Percentiles rank a stretch among this genome's conserved stretches.
These are phyloP conservation scores for Penicillium macrosclerotiorum DNA, from an alignment of 495 filamentous ascomycete species.

Conservation along the genomic window DNA sequence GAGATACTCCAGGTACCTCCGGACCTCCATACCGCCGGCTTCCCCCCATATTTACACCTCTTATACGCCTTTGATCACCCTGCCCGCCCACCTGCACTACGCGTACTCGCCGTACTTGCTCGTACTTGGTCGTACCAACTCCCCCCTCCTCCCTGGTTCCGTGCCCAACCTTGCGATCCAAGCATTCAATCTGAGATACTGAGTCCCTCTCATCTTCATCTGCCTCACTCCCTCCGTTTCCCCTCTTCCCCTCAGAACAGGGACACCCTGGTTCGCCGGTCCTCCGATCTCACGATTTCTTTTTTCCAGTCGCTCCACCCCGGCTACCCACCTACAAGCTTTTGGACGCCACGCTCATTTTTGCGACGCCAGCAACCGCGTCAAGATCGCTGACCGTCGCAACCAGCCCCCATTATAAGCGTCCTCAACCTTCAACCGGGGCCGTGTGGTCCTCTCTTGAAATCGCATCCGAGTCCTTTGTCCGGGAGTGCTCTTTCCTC, in stretches of 20 bases:
- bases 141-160: conserved; percentile 3
- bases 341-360: conserved; percentile 7
- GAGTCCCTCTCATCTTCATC: conserved; percentile 1
- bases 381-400: conserved; percentile 1
- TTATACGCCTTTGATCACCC: too few relatives aligned
- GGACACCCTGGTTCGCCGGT: neutral
- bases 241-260: neutral
- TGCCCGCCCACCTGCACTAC: neutral
- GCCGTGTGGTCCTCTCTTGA: too few relatives aligned
- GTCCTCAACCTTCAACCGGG: too few relatives aligned
- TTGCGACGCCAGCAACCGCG: conserved; percentile 2
- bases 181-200: conserved; percentile 25
- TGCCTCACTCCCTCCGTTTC: neutral
- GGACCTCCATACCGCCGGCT: too few relatives aligned
- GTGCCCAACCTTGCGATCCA: conserved; percentile 8
- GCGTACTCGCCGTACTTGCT: neutral
- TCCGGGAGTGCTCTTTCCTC: too few relatives aligned
- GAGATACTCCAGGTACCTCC: too few relatives aligned
- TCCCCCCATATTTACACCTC: too few relatives aligned
- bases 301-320: conserved; percentile 24
- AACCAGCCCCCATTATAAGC: too few relatives aligned
- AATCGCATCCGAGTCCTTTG: too few relatives aligned
- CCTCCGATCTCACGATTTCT: conserved; percentile 24
- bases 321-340: neutral
- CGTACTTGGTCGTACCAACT: neutral